These are phyloP conservation scores for Microsporum ferrugineum DNA, from an alignment of 2,329 filamentous ascomycete species.

Conservation along the genomic window DNA sequence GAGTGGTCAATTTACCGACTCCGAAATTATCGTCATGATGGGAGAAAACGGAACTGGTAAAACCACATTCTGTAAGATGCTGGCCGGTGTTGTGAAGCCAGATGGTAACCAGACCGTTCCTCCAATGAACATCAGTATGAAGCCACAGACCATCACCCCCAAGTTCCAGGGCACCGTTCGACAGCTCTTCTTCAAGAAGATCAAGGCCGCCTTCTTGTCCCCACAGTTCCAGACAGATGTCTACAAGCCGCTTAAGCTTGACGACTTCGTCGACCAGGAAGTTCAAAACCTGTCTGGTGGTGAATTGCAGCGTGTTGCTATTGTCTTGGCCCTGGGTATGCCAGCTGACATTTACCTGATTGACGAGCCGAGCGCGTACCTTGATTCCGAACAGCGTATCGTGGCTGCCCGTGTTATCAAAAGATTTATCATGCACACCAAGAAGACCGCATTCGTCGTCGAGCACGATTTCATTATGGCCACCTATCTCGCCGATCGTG, in stretches of 20 bases:
- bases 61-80: constrained; percentile 94
- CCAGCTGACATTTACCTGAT: constrained; percentile 98
- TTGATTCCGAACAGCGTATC: constrained; percentile 98
- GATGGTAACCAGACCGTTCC: constrained; percentile 69
- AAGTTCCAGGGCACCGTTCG: constrained; percentile 96
- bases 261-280: constrained; percentile 99
- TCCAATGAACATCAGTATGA: constrained; percentile 96
- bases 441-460: constrained; percentile 98
- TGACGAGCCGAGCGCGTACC: constrained; percentile 92
- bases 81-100: constrained; percentile 86
- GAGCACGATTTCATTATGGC: constrained; percentile 99
- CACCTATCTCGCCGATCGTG: constrained; percentile 72
- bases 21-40: constrained; percentile 99
- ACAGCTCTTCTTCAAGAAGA: constrained; percentile 99
- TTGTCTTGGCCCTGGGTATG: constrained; percentile 88
- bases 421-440: constrained; percentile 99
- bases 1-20: constrained; percentile 81
- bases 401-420: constrained; percentile 96
- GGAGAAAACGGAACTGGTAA: constrained; percentile 99
- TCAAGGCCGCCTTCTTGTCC: constrained; percentile 89
- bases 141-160: constrained; percentile 97
- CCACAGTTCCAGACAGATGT: constrained; percentile 99
- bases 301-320: constrained; percentile 98
- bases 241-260: constrained; percentile 97
- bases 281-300: constrained; percentile 98